Evolutionary conservation across 371 early-diverging fungal genomes (phyloP).

Genomic region (Actinomortierella ambigua): DNA sequence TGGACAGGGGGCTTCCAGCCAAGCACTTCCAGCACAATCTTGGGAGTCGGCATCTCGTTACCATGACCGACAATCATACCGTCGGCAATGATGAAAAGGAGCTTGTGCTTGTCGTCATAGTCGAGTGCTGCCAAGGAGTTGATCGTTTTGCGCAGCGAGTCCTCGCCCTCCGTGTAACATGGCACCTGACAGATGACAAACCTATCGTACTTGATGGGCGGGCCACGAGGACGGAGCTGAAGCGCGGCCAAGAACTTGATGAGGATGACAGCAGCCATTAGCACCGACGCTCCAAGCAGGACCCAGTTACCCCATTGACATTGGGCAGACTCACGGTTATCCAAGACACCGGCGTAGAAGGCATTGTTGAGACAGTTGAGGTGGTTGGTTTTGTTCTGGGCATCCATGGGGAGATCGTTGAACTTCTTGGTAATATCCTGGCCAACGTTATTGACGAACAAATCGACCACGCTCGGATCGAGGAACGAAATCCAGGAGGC

Average conservation of each 20-base stretch:
- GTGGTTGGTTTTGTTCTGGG: slow-evolving; percentile 43
- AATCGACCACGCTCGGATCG: slow-evolving; percentile 56
- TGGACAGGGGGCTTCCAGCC: slow-evolving; percentile 71
- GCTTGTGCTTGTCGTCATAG: slow-evolving; percentile 95
- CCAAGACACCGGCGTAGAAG: slow-evolving; percentile 89
- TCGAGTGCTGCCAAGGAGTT: slow-evolving; percentile 89
- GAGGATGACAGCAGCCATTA: slow-evolving; percentile 85
- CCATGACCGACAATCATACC: slow-evolving; percentile 96
- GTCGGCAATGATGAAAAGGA: slow-evolving; percentile 90
- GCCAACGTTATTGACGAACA: slow-evolving; percentile 68
- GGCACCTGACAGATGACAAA: slow-evolving; percentile 92
- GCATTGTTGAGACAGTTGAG: slow-evolving; percentile 77
- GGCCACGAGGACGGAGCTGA: slow-evolving; percentile 74
- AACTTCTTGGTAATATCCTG: slow-evolving; percentile 69
- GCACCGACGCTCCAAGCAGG: slow-evolving; percentile 74
- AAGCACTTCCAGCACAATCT: slow-evolving; percentile 94
- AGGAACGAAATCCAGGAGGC: slow-evolving; percentile 45
- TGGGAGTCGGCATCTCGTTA: slow-evolving; percentile 96
- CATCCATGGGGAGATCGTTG: slow-evolving; percentile 46
- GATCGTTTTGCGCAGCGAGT: slow-evolving; percentile 90
- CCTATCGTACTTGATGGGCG: slow-evolving; percentile 87
- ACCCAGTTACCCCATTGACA: slow-evolving; percentile 91
- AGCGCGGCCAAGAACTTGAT: slow-evolving; percentile 95
- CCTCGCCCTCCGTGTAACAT: slow-evolving; percentile 98
- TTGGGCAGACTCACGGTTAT: slow-evolving; percentile 77